phyloP scores from a whole-genome alignment of 2,329 filamentous ascomycete species.

The Bipolaris bicolor region DNA sequence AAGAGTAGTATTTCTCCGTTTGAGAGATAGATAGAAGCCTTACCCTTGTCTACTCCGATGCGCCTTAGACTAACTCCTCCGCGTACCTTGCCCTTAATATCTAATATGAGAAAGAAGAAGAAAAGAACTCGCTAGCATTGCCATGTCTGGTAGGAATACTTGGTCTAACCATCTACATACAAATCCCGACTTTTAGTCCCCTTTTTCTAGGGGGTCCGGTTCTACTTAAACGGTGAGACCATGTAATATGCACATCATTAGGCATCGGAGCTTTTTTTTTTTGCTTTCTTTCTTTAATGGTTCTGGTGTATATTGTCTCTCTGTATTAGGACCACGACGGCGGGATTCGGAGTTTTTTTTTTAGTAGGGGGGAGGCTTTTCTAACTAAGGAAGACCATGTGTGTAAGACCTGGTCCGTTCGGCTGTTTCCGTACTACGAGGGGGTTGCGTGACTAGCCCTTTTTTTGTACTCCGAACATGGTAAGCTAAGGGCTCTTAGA shows the following conservation, averaged over 20 bases:
- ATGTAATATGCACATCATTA: conserved; percentile 9
- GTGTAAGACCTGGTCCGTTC: conserved; percentile 10
- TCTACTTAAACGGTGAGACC: conserved; percentile 17
- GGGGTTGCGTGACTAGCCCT: conserved; percentile 10
- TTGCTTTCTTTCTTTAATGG: not conserved
- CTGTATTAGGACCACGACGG: conserved; percentile 3
- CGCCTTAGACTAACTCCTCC: no score
- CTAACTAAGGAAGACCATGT: not conserved
- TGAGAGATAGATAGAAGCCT: not conserved
- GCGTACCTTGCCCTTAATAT: not conserved
- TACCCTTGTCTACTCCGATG: not conserved
- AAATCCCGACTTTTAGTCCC: no score
- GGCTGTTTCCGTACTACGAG: conserved; percentile 10
- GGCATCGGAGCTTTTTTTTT: conserved; percentile 11
- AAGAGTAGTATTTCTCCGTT: conserved; percentile 6
- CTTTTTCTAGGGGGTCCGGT: no score
- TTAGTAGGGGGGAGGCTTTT: not conserved
- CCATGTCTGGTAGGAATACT: no score
- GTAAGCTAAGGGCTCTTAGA: not conserved
- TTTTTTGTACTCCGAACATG: conserved; percentile 1
- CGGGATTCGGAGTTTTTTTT: conserved; percentile 26
- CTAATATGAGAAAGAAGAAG: not conserved
- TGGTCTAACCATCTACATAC: no score
- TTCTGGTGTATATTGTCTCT: no score
- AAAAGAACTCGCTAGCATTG: conserved; percentile 16